phyloP scores from a whole-genome alignment of 352 stramenopile species.

The Peronospora farinosa region DNA sequence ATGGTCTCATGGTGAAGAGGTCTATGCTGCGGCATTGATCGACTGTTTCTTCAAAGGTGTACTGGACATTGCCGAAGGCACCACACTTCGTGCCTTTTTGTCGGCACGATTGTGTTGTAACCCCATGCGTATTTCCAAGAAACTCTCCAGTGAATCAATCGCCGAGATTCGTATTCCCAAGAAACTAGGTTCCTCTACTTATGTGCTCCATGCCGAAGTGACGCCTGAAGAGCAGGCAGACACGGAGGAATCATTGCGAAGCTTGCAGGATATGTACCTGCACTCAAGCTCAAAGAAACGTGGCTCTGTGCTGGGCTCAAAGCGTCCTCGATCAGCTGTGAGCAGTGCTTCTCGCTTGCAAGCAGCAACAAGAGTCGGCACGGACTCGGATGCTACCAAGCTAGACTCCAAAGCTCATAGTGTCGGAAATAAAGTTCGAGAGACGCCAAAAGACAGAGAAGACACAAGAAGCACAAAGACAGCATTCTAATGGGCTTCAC shows the following conservation, averaged over 20 bases:
- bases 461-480: conserved; percentile 14
- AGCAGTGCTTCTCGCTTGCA: background rate
- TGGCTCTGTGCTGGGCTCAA: conserved; percentile 7
- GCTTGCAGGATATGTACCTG: conserved; percentile 35
- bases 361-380: conserved; percentile 4
- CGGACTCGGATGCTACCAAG: conserved; percentile 22
- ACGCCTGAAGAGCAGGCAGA: conserved; percentile 26
- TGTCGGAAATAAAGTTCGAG: conserved; percentile 7
- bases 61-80: conserved; percentile 53
- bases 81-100: conserved; percentile 58
- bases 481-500: conserved; percentile 12
- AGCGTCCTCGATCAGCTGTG: conserved; percentile 6
- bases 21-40: conserved; percentile 57
- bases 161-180: conserved; percentile 65
- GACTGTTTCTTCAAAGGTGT: conserved; percentile 66
- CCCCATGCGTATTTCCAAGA: conserved; percentile 74
- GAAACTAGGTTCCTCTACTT: conserved; percentile 62
- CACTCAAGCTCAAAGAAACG: conserved; percentile 17
- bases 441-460: conserved; percentile 23
- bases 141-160: conserved; percentile 62
- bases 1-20: conserved; percentile 64
- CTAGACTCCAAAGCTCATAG: conserved; percentile 14
- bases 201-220: conserved; percentile 35
- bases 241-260: conserved; percentile 35
- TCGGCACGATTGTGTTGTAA: conserved; percentile 60